Base-by-base conservation (phyloP, 192 early-diverging fungal species). In the Chytriomyces sp. region DNA sequence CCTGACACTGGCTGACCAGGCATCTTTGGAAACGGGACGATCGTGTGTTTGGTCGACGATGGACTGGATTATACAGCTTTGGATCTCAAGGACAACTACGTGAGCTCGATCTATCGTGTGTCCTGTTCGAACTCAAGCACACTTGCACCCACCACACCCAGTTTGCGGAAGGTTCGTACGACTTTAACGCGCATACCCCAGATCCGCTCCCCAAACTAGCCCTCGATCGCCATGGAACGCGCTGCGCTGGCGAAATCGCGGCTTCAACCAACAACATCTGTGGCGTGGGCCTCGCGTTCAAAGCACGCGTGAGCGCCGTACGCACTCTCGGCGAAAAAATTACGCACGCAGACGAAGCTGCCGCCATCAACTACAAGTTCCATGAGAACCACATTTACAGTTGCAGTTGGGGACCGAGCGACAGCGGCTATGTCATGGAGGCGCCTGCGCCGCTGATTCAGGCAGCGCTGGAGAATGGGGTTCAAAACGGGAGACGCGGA, bases 181-280 rank as follows among this genome's bases (percentile, higher is more conserved):
- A 63, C 36, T 63, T 63, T 63, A 95, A 95, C 68, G 88, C 91
- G 63, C 82, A 89, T 59, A 88, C 77, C 5, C 79, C 81, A 31
- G 73, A 88, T 41, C 94, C 94, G 14, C 84, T 84, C 39, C 96
- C 95, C 34, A 77, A 79, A 44, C 64, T 89, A 0, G 40, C 32
- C 14, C 88, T 91, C 34, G 95, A 96, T 70, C 84, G 83, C 52
- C 96, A 98, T 74, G 96, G 96, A 40, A 98, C 96, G 12, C 77
- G 95, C 52, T 98, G 95, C 77, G 96, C 96, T 4, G 96, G 96
- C 12, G 90, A 94, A 78, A 92, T 98, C 33, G 96, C 95, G 0
- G 94, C 95, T 0, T 78, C 77, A 79, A 87, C 39, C n/a, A 87
- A 84, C 53, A 77, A 91, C 75, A 85, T 93, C 17, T 96, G 96